These are phyloP conservation scores for Cucumis melo DNA, from an alignment of 306 rosid genomes.

Conservation along the genomic window DNA sequence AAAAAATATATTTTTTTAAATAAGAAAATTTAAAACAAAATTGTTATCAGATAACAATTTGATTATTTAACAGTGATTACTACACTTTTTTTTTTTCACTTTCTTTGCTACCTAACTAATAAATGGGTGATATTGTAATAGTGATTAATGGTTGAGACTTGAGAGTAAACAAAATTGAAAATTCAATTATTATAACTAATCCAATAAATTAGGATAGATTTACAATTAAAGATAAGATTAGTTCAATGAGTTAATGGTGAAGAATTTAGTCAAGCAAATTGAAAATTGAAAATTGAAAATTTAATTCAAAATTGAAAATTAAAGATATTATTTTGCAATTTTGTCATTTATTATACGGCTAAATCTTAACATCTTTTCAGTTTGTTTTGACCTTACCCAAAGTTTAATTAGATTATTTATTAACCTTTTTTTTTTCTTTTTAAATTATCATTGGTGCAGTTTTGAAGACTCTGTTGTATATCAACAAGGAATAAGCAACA, in stretches of 20 bases:
- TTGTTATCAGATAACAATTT: too few species aligned
- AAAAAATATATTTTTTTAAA: too few species aligned
- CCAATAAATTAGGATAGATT: not conserved
- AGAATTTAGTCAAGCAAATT: not conserved
- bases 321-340: not conserved
- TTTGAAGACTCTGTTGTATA: not conserved
- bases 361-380: not conserved
- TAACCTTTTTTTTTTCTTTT: not conserved
- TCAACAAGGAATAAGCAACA: conserved; percentile 19
- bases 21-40: too few species aligned
- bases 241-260: not conserved
- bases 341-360: not conserved
- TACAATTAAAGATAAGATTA: not conserved
- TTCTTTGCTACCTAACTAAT: too few species aligned
- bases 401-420: not conserved
- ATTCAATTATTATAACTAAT: not conserved
- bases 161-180: too few species aligned
- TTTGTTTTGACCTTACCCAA: not conserved
- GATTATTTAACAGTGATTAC: too few species aligned
- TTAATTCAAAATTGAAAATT: not conserved
- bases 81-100: too few species aligned
- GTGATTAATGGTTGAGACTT: too few species aligned
- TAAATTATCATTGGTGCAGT: not conserved
- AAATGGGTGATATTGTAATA: too few species aligned
- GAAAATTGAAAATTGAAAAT: not conserved